Evolutionary conservation across 2,329 filamentous ascomycete species (phyloP).

Genomic region (Aspergillus novofumigatus): DNA sequence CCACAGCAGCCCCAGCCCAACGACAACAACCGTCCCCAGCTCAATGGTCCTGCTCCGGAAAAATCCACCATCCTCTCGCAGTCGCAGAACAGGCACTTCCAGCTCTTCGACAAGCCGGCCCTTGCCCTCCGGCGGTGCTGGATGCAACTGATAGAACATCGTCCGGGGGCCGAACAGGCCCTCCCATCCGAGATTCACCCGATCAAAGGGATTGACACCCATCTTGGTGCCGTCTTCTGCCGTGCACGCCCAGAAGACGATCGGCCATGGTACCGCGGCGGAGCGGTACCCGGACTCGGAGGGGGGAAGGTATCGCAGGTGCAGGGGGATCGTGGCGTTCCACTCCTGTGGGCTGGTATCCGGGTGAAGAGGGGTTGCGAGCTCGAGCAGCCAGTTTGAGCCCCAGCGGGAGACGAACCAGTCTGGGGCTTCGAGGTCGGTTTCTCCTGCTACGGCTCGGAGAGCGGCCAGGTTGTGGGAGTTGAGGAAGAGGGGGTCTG

Average conservation of each 20-base stretch:
- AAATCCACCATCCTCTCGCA: constrained; percentile 46
- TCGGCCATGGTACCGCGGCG: constrained; percentile 70
- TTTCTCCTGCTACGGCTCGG: constrained; percentile 66
- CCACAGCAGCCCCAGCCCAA: constrained; percentile 66
- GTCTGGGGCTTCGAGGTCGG: constrained; percentile 85
- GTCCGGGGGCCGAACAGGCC: constrained; percentile 70
- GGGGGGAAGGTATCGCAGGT: constrained; percentile 76
- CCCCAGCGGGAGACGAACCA: constrained; percentile 78
- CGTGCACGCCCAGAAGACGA: constrained; percentile 85
- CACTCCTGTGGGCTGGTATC: constrained; percentile 18
- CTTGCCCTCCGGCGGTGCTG: constrained; percentile 38
- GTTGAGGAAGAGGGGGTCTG: constrained; percentile 63
- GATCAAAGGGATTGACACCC: constrained; percentile 76
- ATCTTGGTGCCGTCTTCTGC: constrained; percentile 60
- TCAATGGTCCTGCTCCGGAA: constrained; percentile 40
- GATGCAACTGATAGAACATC: constrained; percentile 74
- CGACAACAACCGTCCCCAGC: constrained; percentile 54
- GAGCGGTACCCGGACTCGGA: constrained; percentile 51
- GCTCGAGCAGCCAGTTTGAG: constrained; percentile 69
- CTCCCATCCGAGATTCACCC: constrained; percentile 81
- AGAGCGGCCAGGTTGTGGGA: constrained; percentile 73
- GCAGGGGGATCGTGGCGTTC: constrained; percentile 63
- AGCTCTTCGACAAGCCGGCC: constrained; percentile 50
- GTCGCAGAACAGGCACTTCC: constrained; percentile 62
- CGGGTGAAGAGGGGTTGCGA: constrained; percentile 53